Base-by-base conservation (phyloP, 2,329 filamentous ascomycete genomes). In the Beauveria sp. region DNA sequence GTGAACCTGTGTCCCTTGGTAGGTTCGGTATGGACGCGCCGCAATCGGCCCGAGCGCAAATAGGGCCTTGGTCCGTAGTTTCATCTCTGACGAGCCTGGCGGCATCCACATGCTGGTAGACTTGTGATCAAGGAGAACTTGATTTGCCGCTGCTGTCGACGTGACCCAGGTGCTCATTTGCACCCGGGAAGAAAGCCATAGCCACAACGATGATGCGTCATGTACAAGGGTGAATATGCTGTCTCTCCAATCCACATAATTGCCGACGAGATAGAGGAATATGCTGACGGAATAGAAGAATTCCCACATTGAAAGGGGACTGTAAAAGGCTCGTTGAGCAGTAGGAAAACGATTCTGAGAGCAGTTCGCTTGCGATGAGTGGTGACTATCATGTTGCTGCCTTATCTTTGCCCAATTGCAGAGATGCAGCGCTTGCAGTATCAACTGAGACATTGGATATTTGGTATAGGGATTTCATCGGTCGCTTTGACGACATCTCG, bases 201-300 rank as follows among this genome's bases (percentile, higher is more conserved):
- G n/a, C 48, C 48, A 59, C 14, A 55, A 57, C 5, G 56, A 55
- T 10, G 43, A 38, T 42, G 49, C 45, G 40, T 63, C 61, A 3
- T 49, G 56, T 14, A n/a, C 22, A 22, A 63, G 28, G 5, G 50
- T 60, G 31, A 63, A 40, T 12, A 58, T 28, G 34, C 61, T 58
- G 28, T 63, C 61, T 22, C 61, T 20, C 61, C 61, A 63, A 20
- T 63, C 56, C 4, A 51, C 56, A 14, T 63, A 63, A 16, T 56
- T 34, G 34, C 61, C 50, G 31, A 63, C 9, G 10, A 63, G 38
- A 43, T 63, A 63, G 5, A 63, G n/a, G 8, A 57, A 52, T 28
- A 55, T 58, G 34, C 54, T 49, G 28, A 51, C 20, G 40, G 56
- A 58, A 38, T 60, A 60, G 10, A 63, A 9, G 18, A 54, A 52